These are phyloP conservation scores for Parsonsia alboflavescens DNA, from an alignment of 257 asterid genomes.

Conservation along the genomic window DNA sequence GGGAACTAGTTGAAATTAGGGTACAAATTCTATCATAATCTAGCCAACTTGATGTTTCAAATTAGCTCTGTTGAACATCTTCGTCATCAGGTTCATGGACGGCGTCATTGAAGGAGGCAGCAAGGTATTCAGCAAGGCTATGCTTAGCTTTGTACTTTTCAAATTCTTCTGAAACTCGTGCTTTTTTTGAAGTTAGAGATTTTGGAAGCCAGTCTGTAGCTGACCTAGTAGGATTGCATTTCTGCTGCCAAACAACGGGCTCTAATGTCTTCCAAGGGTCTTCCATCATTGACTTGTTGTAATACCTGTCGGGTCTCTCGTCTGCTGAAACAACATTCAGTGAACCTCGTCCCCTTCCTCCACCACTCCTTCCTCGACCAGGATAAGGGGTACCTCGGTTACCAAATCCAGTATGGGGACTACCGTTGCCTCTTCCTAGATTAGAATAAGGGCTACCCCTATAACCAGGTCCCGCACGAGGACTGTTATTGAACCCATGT, in stretches of 20 bases:
- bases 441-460: constrained; percentile 21
- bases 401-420: constrained; percentile 32
- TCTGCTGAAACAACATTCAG: constrained; percentile 34
- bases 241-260: constrained; percentile 55
- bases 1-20: background rate
- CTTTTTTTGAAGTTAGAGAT: constrained; percentile 43
- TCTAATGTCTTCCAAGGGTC: constrained; percentile 66
- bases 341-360: constrained; percentile 32
- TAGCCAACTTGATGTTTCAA: background rate
- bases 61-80: constrained; percentile 7
- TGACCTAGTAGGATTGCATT: constrained; percentile 4
- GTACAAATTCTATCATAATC: background rate
- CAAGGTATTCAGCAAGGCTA: constrained; percentile 77
- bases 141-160: constrained; percentile 31
- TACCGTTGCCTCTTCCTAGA: constrained; percentile 38
- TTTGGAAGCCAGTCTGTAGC: constrained; percentile 40
- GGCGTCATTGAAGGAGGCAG: constrained; percentile 54
- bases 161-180: constrained; percentile 45
- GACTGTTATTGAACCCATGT: constrained; percentile 24
- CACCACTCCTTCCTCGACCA: constrained; percentile 39
- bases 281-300: constrained; percentile 64
- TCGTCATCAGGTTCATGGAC: constrained; percentile 8
- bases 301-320: constrained; percentile 39
- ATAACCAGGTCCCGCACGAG: constrained; percentile 31
- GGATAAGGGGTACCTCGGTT: constrained; percentile 22